These are phyloP conservation scores for Tetratostichococcus sp. DNA, from an alignment of 139 green algal genomes.

Conservation along the genomic window DNA sequence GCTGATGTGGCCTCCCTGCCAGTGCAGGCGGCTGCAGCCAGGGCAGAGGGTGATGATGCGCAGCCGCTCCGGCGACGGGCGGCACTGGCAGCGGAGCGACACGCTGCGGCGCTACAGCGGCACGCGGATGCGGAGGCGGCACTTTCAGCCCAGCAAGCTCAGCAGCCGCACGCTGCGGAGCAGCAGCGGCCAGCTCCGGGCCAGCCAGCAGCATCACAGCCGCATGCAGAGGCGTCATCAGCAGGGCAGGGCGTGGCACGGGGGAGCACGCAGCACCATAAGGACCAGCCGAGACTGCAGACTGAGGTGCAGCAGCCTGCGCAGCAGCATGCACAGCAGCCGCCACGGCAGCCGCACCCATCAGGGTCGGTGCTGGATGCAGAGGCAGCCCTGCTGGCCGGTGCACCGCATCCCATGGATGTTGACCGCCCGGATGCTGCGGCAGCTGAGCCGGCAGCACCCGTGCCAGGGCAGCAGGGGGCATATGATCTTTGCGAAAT, in stretches of 20 bases:
- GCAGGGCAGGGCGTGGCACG: no score
- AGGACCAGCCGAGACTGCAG: no score
- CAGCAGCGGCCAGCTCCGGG: neutral
- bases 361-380: neutral
- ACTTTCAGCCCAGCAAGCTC: neutral
- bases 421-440: no score
- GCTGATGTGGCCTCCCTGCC: no score
- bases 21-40: constrained; percentile 11
- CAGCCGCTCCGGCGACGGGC: neutral
- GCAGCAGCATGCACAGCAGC: no score
- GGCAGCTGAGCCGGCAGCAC: no score
- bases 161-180: neutral
- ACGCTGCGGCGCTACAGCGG: neutral
- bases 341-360: no score
- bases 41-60: constrained; percentile 2
- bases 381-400: neutral
- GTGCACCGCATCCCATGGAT: no score
- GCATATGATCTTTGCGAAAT: no score
- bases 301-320: no score
- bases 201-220: neutral
- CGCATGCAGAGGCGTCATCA: neutral
- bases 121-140: neutral
- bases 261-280: no score
- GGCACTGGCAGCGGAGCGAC: neutral
- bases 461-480: no score